These are phyloP conservation scores for Rhizopus microsporus DNA, from an alignment of 371 early-diverging fungal genomes.

Conservation along the genomic window DNA sequence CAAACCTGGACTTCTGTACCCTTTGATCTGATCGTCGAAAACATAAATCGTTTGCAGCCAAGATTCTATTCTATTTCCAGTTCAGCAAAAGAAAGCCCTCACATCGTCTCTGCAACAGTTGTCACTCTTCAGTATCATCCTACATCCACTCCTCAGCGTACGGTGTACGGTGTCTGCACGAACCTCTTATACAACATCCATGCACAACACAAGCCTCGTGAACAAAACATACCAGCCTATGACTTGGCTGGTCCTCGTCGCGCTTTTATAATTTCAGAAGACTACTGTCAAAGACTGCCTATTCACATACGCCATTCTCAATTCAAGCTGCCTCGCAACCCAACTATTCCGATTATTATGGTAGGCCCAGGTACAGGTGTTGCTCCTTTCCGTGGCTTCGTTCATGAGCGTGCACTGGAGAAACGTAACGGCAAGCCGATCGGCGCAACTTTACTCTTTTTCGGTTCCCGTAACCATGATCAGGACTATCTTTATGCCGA, in stretches of 20 bases:
- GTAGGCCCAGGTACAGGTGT: slow-evolving; percentile 98
- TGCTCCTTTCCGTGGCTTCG: slow-evolving; percentile 96
- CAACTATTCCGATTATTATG: slow-evolving; percentile 88
- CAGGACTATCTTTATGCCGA: slow-evolving; percentile 88
- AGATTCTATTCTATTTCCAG: slow-evolving; percentile 96
- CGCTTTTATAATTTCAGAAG: slow-evolving; percentile 7
- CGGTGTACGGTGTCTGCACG: slow-evolving; percentile 74
- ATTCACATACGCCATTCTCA: slow-evolving; percentile 84
- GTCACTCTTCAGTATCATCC: slow-evolving; percentile 84
- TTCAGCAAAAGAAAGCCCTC: slow-evolving; percentile 73
- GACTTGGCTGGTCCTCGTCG: slow-evolving; percentile 55
- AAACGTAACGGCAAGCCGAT: slow-evolving; percentile 59
- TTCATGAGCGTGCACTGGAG: slow-evolving; percentile 79
- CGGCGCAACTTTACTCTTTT: slow-evolving; percentile 89
- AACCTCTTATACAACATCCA: slow-evolving; percentile 66
- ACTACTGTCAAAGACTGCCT: slow-evolving; percentile 53
- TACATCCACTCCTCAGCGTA: slow-evolving; percentile 45
- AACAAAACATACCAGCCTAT: slow-evolving; percentile 46
- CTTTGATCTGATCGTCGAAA: slow-evolving; percentile 76
- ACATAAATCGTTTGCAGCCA: slow-evolving; percentile 79
- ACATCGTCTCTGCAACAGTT: slow-evolving; percentile 81
- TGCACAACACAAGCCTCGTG: slow-evolving; percentile 37
- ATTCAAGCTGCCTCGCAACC: slow-evolving; percentile 85
- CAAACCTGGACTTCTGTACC: slow-evolving; percentile 51
- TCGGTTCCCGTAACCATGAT: slow-evolving; percentile 83